Percentiles rank a stretch among this genome's conserved stretches.
Evolutionary conservation across 768 basidiomycete species (phyloP).

Genomic region (Podaxis rugospora): DNA sequence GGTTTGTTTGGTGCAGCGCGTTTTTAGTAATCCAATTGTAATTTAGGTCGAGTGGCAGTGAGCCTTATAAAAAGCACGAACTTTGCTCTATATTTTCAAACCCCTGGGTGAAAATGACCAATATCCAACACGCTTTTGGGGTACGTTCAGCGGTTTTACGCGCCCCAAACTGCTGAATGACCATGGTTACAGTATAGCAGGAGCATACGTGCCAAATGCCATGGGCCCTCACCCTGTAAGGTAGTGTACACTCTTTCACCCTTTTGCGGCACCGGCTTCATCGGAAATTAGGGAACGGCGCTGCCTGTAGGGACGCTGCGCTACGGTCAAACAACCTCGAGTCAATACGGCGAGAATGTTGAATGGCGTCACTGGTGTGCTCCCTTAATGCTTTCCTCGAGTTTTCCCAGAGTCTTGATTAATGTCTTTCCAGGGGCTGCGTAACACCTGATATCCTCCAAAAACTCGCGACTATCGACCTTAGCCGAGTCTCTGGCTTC

Average conservation of each 20-base stretch:
- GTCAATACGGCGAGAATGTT: slow-evolving; percentile 55
- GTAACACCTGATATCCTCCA: slow-evolving; percentile 56
- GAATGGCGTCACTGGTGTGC: slow-evolving; percentile 76
- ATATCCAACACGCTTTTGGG: slow-evolving; percentile 8
- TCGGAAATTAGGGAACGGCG: slow-evolving; percentile 30
- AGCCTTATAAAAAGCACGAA: too few species aligned
- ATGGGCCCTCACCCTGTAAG: slow-evolving; percentile 57
- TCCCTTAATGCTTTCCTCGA: slow-evolving; percentile 1
- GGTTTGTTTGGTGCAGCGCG: slow-evolving; percentile 25
- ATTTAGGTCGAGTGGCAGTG: not conserved
- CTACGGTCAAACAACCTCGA: slow-evolving; percentile 50
- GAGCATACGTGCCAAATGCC: slow-evolving; percentile 64
- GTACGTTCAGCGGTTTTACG: not conserved
- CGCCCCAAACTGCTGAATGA: not conserved
- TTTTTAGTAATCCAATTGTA: not conserved
- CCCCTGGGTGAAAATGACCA: not conserved
- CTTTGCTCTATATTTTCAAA: not conserved
- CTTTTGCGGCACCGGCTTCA: not conserved
- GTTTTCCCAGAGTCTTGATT: not conserved
- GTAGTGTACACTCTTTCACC: slow-evolving; percentile 17
- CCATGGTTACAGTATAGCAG: slow-evolving; percentile 56
- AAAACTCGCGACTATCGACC: slow-evolving; percentile 37
- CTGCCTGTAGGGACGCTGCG: slow-evolving; percentile 55
- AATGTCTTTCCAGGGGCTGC: slow-evolving; percentile 52
- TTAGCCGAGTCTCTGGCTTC: slow-evolving; percentile 49